phyloP scores from a whole-genome alignment of 768 basidiomycete genomes.

The Calocera cornea region DNA sequence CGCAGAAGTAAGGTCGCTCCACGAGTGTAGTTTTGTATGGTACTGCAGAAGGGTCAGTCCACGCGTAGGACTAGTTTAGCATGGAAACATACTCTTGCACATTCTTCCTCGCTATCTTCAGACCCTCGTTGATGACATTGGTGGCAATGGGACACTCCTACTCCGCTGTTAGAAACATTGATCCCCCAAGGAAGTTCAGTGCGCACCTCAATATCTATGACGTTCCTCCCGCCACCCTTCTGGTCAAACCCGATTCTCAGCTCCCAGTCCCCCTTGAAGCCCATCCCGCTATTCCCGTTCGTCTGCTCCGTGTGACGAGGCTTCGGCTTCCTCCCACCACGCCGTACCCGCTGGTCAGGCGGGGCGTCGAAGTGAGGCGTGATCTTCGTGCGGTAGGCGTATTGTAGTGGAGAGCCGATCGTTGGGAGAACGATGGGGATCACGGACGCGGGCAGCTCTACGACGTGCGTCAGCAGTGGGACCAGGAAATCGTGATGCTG shows the following conservation, averaged over 20 bases:
- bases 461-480: conserved; percentile 12
- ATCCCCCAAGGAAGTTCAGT: not conserved
- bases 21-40: conserved; percentile 64
- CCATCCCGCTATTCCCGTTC: conserved; percentile 11
- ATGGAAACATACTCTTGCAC: conserved; percentile 49
- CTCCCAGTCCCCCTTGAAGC: conserved; percentile 33
- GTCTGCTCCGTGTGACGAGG: conserved; percentile 27
- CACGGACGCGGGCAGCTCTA: conserved; percentile 38
- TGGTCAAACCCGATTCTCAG: conserved; percentile 82
- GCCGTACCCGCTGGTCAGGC: conserved; percentile 30
- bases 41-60: conserved; percentile 31
- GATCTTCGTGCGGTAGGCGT: conserved; percentile 90
- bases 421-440: conserved; percentile 61
- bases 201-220: conserved; percentile 81
- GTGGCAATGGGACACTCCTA: conserved; percentile 91
- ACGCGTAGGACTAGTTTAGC: not conserved
- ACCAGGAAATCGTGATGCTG: conserved; percentile 19
- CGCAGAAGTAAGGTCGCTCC: conserved; percentile 85
- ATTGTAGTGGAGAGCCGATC: conserved; percentile 76
- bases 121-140: conserved; percentile 54
- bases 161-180: not conserved
- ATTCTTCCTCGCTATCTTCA: conserved; percentile 45
- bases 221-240: conserved; percentile 47
- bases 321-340: conserved; percentile 20
- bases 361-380: conserved; percentile 91